phyloP scores from a whole-genome alignment of 768 basidiomycete species.

The Lentinula lateritia region DNA sequence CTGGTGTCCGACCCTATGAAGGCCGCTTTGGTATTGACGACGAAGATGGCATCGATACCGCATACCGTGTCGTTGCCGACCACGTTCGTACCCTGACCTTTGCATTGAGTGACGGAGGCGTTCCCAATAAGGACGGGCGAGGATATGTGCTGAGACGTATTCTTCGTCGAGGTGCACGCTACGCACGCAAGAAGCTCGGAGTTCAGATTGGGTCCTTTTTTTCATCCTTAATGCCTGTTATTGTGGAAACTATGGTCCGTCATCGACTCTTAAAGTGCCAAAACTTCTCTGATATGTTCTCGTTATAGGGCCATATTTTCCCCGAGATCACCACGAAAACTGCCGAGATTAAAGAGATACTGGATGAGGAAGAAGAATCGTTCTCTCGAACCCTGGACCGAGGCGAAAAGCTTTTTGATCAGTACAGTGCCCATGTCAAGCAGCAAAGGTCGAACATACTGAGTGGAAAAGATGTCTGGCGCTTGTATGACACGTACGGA shows the following conservation, averaged over 20 bases:
- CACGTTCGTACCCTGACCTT: slow-evolving; percentile 95
- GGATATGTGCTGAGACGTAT: slow-evolving; percentile 97
- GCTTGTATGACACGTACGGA: slow-evolving; percentile 95
- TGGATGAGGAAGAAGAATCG: slow-evolving; percentile 96
- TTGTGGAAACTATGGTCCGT: slow-evolving; percentile 83
- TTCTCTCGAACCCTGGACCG: slow-evolving; percentile 97
- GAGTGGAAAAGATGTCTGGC: slow-evolving; percentile 92
- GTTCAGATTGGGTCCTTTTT: slow-evolving; percentile 94
- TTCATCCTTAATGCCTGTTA: slow-evolving; percentile 83
- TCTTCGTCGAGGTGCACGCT: slow-evolving; percentile 88
- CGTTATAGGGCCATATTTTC: slow-evolving; percentile 70
- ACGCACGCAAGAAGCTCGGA: slow-evolving; percentile 90
- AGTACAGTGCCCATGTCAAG: slow-evolving; percentile 68
- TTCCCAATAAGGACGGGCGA: slow-evolving; percentile 93
- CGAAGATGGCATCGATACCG: slow-evolving; percentile 91
- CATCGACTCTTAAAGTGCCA: background rate
- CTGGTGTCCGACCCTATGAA: slow-evolving; percentile 79
- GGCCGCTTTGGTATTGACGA: slow-evolving; percentile 97
- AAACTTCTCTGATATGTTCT: slow-evolving; percentile 7
- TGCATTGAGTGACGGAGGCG: slow-evolving; percentile 93
- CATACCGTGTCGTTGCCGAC: slow-evolving; percentile 95
- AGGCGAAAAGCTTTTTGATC: slow-evolving; percentile 92
- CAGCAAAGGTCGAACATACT: slow-evolving; percentile 61
- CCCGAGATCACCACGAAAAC: slow-evolving; percentile 86
- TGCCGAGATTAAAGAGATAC: slow-evolving; percentile 86